Conservation (phyloP, 1,139 yeast species). For the Kurtzmaniella natalensis region DNA sequence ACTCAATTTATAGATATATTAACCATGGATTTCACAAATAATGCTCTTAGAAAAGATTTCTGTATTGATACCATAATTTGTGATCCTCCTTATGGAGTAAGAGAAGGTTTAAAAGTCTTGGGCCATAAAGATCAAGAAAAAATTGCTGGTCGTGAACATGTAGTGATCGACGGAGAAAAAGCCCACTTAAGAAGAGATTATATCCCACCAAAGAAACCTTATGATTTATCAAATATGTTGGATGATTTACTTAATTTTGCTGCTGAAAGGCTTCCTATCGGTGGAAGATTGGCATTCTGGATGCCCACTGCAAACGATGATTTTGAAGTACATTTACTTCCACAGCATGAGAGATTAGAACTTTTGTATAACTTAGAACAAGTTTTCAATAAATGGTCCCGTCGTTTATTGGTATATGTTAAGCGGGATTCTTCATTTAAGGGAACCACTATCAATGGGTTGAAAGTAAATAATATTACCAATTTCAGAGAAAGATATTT, state of each 20-base stretch:
- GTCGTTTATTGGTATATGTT: constrained; percentile 77
- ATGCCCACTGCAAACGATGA: constrained; percentile 97
- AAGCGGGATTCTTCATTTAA: constrained; percentile 55
- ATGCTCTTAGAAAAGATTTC: constrained; percentile 64
- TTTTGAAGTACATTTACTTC: constrained; percentile 66
- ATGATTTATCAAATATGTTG: constrained; percentile 68
- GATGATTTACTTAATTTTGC: constrained; percentile 76
- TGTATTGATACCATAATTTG: constrained; percentile 79
- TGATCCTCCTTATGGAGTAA: constrained; percentile 97
- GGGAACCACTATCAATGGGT: constrained; percentile 54
- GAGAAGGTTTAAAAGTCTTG: constrained; percentile 91
- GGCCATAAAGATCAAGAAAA: constrained; percentile 68
- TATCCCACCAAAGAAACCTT: constrained; percentile 90
- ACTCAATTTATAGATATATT: constrained; percentile 65
- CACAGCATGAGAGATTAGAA: constrained; percentile 71
- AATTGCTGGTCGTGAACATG: constrained; percentile 61
- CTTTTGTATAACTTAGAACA: constrained; percentile 76
- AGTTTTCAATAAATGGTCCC: constrained; percentile 88
- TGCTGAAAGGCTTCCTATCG: constrained; percentile 61
- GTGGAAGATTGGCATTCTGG: constrained; percentile 91
- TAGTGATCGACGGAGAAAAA: constrained; percentile 69
- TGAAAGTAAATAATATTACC: constrained; percentile 36
- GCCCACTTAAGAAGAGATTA: constrained; percentile 80
- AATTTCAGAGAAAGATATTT: constrained; percentile 82
- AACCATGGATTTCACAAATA: constrained; percentile 94